Conservation (phyloP, 257 asterid genomes). For the Scutellaria minor region DNA sequence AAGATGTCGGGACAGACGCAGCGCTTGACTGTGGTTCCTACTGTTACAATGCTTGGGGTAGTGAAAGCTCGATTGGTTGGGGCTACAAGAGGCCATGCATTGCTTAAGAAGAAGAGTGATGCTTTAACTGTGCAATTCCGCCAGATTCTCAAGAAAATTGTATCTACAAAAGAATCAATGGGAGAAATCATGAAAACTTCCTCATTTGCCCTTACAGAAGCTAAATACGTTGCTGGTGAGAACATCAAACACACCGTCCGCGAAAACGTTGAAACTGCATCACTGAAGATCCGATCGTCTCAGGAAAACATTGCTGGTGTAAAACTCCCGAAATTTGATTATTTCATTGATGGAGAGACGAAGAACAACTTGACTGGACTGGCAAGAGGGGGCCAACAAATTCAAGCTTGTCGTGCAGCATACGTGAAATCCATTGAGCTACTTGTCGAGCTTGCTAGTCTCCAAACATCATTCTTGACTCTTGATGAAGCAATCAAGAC, state of each 20-base stretch:
- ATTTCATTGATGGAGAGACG: conserved; percentile 52
- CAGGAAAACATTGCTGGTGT: conserved; percentile 62
- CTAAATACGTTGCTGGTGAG: conserved; percentile 59
- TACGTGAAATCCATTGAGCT: conserved; percentile 64
- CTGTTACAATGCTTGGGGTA: conserved; percentile 57
- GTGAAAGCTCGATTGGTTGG: conserved; percentile 62
- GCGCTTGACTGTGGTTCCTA: conserved; percentile 59
- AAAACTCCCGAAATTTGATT: conserved; percentile 55
- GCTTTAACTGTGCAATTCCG: conserved; percentile 59
- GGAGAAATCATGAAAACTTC: conserved; percentile 55
- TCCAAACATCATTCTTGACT: conserved; percentile 60
- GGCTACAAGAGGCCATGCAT: conserved; percentile 63
- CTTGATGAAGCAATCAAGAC: conserved; percentile 69
- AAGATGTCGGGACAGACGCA: conserved; percentile 59
- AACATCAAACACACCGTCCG: conserved; percentile 54
- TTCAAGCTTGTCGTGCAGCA: conserved; percentile 55
- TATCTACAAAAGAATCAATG: conserved; percentile 58
- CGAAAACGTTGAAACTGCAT: conserved; percentile 47
- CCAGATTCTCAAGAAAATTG: conserved; percentile 54
- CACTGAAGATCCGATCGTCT: conserved; percentile 52
- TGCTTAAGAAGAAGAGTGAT: conserved; percentile 64
- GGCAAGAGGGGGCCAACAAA: conserved; percentile 64
- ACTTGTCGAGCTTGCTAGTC: conserved; percentile 57
- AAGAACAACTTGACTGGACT: conserved; percentile 58
- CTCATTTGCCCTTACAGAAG: conserved; percentile 57